Base-by-base conservation (phyloP, 148 eudicot species). In the Rhododendron griersonianum region DNA sequence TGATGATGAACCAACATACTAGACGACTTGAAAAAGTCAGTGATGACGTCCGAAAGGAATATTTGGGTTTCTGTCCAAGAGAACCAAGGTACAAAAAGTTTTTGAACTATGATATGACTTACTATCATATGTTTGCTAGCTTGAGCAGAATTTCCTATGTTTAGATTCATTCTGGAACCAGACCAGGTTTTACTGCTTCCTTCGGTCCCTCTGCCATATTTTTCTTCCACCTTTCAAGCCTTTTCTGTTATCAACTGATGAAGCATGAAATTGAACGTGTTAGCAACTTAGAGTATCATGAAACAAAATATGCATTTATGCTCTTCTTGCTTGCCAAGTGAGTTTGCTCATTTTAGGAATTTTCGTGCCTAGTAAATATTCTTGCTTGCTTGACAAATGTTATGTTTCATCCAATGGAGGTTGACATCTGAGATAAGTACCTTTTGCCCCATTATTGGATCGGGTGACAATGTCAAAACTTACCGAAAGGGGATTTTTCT, bases 1-100 rank as follows among this genome's bases (percentile, higher is more conserved):
- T 96, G 89, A 95, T 95, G 98, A 96, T 96, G 99, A 96, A 96
- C 91, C 89, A 92, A 90, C 94, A 94, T 90, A 96, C 98, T 35
- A 90, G 99, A 85, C 92, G 94, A 51, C 91, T 95, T 61, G 94
- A 96, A 89, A 92, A 93, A 91, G 98, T 92, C 84, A 88, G 84
- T 78, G 93, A 92, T 88, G 93, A 95, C 83, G 92, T 96, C 80
- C 95, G 93, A 53, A 92, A 93, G 25, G 98, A 96, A 84, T 91
- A 91, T 90, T 37, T 90, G 57, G 82, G 89, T 30, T 91, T 25
- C 87, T 96, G 94, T 79, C 98, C 98, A 53, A 94, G 78, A 90
- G 84, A 91, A 84, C 94, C 87, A 39, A 93, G 98, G 99, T 95
- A 71, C 55, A 87, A 11, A 69, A 69, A 25, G 75, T 69, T 69